Percentiles rank a stretch among this genome's conserved stretches.
phyloP scores from a whole-genome alignment of 305 asterid genomes.

The Fraxinus nigra region DNA sequence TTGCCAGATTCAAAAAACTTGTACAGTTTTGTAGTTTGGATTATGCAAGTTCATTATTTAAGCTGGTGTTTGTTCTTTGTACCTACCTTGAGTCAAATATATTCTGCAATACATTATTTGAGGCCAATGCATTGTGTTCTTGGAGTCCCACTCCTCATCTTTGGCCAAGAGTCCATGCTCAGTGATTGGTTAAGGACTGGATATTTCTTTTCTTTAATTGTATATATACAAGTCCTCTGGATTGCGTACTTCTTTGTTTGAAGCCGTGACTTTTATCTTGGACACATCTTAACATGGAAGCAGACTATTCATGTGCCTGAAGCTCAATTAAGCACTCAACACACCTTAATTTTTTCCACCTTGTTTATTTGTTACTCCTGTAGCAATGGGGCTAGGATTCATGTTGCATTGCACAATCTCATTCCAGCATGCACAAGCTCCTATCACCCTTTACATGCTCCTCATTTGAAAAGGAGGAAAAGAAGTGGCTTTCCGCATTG shows the following conservation, averaged over 20 bases:
- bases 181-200: neutral
- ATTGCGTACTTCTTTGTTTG: neutral
- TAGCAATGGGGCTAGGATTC: neutral
- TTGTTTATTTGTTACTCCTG: slow-evolving; percentile 1
- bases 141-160: neutral
- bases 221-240: neutral
- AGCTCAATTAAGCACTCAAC: neutral
- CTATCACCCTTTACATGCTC: neutral
- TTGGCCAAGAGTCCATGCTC: neutral
- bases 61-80: neutral
- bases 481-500: neutral
- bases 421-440: neutral
- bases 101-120: neutral
- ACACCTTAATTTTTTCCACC: neutral
- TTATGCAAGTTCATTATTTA: neutral
- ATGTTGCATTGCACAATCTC: neutral
- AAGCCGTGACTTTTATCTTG: neutral
- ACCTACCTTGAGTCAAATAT: neutral
- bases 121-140: neutral
- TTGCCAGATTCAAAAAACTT: neutral
- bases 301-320: neutral
- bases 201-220: neutral
- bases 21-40: neutral
- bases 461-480: neutral
- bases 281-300: neutral